Conservation (phyloP, 2,329 filamentous ascomycete species). For the Penicillium palitans region DNA sequence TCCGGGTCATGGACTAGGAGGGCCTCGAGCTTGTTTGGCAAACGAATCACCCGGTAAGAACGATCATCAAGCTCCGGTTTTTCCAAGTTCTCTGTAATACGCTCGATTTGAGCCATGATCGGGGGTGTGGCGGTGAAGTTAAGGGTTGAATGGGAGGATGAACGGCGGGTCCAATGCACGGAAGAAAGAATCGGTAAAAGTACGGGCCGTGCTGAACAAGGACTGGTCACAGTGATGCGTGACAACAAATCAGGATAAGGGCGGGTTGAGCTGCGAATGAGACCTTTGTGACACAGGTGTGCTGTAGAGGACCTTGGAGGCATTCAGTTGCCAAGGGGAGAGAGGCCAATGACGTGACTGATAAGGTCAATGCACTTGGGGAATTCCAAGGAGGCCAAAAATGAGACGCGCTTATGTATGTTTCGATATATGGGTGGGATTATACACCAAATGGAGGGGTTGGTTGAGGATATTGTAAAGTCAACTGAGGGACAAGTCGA, state of each 20-base stretch:
- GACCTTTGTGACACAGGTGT: conserved; percentile 24
- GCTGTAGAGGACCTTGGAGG: conserved; percentile 39
- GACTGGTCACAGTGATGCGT: conserved; percentile 9
- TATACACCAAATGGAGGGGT: conserved; percentile 12
- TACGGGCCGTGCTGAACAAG: conserved; percentile 1
- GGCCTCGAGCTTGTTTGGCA: conserved; percentile 85
- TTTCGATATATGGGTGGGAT: background rate
- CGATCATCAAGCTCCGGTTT: conserved; percentile 83
- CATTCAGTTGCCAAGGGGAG: conserved; percentile 29
- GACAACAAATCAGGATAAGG: conserved; percentile 16
- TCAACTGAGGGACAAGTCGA: conserved; percentile 11
- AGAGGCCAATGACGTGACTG: conserved; percentile 16
- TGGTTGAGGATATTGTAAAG: conserved; percentile 16
- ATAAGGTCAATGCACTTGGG: conserved; percentile 12
- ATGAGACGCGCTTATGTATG: background rate
- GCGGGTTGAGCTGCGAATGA: conserved; percentile 21
- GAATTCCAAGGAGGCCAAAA: conserved; percentile 14
- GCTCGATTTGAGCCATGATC: conserved; percentile 40
- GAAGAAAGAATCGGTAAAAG: conserved; percentile 9
- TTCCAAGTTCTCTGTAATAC: conserved; percentile 71
- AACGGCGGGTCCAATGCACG: conserved; percentile 16
- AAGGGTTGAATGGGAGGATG: conserved; percentile 22
- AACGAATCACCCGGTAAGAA: conserved; percentile 79
- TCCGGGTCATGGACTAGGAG: conserved; percentile 90
- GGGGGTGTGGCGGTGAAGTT: conserved; percentile 22